Conservation (phyloP, 345 rosid genomes). For the Pugionium cornutum region DNA sequence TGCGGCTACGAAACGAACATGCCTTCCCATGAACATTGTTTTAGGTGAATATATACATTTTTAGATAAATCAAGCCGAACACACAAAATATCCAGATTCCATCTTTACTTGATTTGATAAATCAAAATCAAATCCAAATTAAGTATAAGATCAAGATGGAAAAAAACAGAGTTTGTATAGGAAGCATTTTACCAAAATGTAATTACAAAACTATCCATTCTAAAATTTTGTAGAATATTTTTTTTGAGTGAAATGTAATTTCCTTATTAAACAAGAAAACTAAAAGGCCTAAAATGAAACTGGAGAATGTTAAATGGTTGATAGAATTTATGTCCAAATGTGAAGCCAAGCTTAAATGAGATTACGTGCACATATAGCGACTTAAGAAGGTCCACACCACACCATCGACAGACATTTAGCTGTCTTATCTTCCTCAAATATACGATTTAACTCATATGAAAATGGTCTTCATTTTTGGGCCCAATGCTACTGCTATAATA, state of each 20-base stretch:
- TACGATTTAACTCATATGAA: constrained; percentile 37
- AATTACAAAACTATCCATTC: no score
- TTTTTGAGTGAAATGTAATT: no score
- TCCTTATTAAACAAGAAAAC: background rate
- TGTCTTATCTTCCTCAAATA: constrained; percentile 37
- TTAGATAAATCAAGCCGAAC: background rate
- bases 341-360: background rate
- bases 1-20: no score
- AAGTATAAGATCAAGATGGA: no score
- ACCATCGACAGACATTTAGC: constrained; percentile 31
- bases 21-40: no score
- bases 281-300: background rate
- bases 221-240: no score
- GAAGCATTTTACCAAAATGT: no score
- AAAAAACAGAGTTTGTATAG: no score
- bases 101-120: constrained; percentile 13
- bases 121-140: background rate
- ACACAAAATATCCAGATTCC: background rate
- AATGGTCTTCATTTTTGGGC: constrained; percentile 32
- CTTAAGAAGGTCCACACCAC: constrained; percentile 34
- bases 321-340: background rate
- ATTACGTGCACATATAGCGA: constrained; percentile 36
- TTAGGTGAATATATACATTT: background rate
- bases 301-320: background rate
- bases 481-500: constrained; percentile 17